Percentiles rank a stretch among this genome's conserved stretches.
These are phyloP conservation scores for Cryptococcus jaspeensis DNA, from an alignment of 1,284 basidiomycete species.

Conservation along the genomic window DNA sequence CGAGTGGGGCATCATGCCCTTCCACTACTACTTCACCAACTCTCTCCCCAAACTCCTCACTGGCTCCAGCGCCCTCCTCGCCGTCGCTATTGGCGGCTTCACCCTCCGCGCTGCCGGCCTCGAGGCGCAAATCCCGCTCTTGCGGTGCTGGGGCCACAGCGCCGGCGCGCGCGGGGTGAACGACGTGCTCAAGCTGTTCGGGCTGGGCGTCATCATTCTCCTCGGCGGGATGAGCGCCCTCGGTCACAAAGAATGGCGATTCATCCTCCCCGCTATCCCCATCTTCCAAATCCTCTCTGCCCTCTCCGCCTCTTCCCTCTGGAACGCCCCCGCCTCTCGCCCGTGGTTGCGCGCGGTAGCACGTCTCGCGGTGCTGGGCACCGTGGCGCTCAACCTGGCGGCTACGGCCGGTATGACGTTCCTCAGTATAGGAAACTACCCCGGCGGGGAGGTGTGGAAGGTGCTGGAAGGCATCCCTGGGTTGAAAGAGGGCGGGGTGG, in stretches of 20 bases:
- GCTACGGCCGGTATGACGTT: conserved; percentile 59
- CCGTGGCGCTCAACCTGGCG: conserved; percentile 57
- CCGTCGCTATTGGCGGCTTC: conserved; percentile 1
- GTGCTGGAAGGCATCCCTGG: conserved; percentile 58
- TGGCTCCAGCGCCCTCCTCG: conserved; percentile 61
- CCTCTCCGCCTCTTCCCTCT: conserved; percentile 52
- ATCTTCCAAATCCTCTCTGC: conserved; percentile 77
- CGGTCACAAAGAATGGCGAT: conserved; percentile 94
- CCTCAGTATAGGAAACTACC: conserved; percentile 77
- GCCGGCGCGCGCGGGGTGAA: background rate
- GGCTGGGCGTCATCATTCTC: conserved; percentile 59
- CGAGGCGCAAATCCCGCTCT: background rate
- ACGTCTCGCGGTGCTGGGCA: conserved; percentile 51
- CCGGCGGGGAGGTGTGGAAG: conserved; percentile 75
- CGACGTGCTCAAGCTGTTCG: conserved; percentile 22
- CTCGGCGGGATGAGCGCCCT: conserved; percentile 69
- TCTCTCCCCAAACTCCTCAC: conserved; percentile 78
- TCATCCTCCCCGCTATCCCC: conserved; percentile 84
- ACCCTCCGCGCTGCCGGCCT: background rate
- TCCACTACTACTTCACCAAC: conserved; percentile 66
- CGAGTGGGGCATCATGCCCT: conserved; percentile 87
- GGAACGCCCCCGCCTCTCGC: conserved; percentile 8
- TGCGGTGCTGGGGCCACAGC: background rate
- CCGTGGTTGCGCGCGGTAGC: conserved; percentile 16
- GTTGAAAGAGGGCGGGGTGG: conserved; percentile 4